Conservation (phyloP, 495 filamentous ascomycete species). For the Trichoderma erinaceum region DNA sequence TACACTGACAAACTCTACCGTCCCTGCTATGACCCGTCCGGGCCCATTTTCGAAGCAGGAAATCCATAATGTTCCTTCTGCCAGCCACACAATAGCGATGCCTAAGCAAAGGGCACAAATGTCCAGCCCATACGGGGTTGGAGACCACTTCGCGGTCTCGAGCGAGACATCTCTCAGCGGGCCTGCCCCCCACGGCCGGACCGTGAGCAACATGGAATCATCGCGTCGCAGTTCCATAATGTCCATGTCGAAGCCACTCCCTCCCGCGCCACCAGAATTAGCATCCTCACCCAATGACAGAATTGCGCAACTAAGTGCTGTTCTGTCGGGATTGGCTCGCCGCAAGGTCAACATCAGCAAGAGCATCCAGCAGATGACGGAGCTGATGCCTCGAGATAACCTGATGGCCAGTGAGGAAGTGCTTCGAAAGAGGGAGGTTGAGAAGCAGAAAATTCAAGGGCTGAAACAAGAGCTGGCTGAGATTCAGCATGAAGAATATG, state of each 20-base stretch:
- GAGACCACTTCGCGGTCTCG: neutral
- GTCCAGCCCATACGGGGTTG: constrained; percentile 22
- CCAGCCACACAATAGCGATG: constrained; percentile 25
- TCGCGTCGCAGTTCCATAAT: constrained; percentile 24
- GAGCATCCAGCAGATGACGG: constrained; percentile 66
- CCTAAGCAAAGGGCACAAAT: constrained; percentile 24
- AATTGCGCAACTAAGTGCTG: constrained; percentile 60
- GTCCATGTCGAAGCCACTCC: constrained; percentile 50
- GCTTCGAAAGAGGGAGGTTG: constrained; percentile 26
- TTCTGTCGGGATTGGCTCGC: constrained; percentile 56
- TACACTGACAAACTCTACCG: constrained; percentile 28
- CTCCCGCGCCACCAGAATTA: constrained; percentile 52
- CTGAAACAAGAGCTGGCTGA: constrained; percentile 72
- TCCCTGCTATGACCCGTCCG: constrained; percentile 32
- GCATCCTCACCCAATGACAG: constrained; percentile 47
- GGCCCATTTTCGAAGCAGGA: constrained; percentile 24
- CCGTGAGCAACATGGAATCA: constrained; percentile 16
- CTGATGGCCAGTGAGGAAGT: constrained; percentile 35
- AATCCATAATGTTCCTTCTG: constrained; percentile 9
- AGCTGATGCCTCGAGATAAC: constrained; percentile 51
- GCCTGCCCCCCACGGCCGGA: constrained; percentile 13
- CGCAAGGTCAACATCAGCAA: constrained; percentile 65
- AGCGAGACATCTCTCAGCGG: constrained; percentile 4
- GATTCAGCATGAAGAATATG: constrained; percentile 74
- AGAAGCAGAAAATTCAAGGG: constrained; percentile 65